Conservation (phyloP, 768 basidiomycete genomes). For the Chalciporus pseudorubinellus region DNA sequence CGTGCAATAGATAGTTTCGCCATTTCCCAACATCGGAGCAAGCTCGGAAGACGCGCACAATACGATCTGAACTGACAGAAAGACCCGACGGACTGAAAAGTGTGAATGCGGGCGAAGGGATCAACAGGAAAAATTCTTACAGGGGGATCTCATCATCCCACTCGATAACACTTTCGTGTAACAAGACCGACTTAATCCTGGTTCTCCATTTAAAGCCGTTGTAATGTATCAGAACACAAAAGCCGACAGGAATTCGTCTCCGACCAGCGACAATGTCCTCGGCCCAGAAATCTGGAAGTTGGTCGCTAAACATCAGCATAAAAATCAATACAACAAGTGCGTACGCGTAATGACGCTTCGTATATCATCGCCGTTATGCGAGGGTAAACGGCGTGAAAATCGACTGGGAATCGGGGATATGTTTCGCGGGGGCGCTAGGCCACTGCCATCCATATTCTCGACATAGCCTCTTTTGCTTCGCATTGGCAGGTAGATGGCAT, state of each 20-base stretch:
- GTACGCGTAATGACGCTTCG: conserved; percentile 2
- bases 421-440: too few relatives aligned
- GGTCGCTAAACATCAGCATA: not conserved
- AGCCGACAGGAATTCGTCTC: conserved; percentile 7
- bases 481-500: too few relatives aligned
- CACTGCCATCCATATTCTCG: too few relatives aligned
- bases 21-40: not conserved
- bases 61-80: not conserved
- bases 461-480: too few relatives aligned
- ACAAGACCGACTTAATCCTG: not conserved
- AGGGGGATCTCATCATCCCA: not conserved
- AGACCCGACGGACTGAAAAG: not conserved
- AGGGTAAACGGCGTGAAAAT: too few relatives aligned
- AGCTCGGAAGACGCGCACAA: conserved; percentile 1
- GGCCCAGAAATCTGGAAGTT: conserved; percentile 1
- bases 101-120: not conserved
- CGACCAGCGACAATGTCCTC: conserved; percentile 4
- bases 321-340: not conserved
- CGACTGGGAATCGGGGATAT: too few relatives aligned
- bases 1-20: too few relatives aligned
- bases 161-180: not conserved
- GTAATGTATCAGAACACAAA: not conserved
- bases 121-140: too few relatives aligned
- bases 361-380: too few relatives aligned
- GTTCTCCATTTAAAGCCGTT: not conserved